These are phyloP conservation scores for Volvox reticuliferus DNA, from an alignment of 139 green algal genomes.

Conservation along the genomic window DNA sequence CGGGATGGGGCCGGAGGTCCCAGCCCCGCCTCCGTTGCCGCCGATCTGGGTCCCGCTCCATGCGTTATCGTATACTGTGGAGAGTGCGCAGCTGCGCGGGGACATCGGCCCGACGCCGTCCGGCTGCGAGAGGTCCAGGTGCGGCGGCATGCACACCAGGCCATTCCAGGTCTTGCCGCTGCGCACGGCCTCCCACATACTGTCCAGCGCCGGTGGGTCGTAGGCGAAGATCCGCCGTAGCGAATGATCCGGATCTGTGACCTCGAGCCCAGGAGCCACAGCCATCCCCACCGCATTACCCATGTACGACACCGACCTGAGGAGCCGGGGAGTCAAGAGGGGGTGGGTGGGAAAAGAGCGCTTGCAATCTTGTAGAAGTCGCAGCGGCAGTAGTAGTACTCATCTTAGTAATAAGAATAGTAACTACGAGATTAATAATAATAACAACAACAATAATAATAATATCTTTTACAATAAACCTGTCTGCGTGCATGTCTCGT, in stretches of 20 bases:
- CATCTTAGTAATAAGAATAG: too few relatives aligned
- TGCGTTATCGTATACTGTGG: neutral
- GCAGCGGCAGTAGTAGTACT: too few relatives aligned
- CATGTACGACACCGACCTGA: constrained; percentile 37
- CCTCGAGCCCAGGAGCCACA: neutral
- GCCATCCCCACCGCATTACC: neutral
- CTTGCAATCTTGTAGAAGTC: too few relatives aligned
- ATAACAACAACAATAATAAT: too few relatives aligned
- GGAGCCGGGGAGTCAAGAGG: neutral
- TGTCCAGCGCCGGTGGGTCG: constrained; percentile 18
- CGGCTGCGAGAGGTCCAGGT: neutral
- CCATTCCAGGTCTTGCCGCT: constrained; percentile 31
- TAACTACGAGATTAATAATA: too few relatives aligned
- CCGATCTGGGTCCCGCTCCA: neutral
- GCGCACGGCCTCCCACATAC: constrained; percentile 22
- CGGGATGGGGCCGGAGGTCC: neutral
- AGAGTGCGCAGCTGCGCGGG: neutral
- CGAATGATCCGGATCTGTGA: neutral
- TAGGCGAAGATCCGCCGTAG: constrained; percentile 15
- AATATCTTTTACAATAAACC: too few relatives aligned
- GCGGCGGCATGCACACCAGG: constrained; percentile 31
- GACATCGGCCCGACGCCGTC: neutral
- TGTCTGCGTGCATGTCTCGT: too few relatives aligned
- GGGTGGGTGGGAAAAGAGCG: too few relatives aligned
- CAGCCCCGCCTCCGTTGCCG: neutral